Evolutionary conservation across 2,329 filamentous ascomycete species (phyloP).

Genomic region (Fusarium beomiforme): DNA sequence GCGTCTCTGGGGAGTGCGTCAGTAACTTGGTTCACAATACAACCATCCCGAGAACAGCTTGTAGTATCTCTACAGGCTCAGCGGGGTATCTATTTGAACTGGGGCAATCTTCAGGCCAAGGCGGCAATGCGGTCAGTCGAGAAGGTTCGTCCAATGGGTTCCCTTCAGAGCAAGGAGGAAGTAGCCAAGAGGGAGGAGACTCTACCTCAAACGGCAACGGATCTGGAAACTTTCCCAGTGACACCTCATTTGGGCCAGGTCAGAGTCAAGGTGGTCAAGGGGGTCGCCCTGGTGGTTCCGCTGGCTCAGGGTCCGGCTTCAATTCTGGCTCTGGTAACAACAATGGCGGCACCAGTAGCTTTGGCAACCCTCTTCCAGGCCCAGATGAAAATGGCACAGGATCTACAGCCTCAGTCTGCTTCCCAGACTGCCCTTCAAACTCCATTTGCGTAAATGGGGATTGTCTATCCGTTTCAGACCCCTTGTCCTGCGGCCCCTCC

Average conservation of each 20-base stretch:
- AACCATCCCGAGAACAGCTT: neutral
- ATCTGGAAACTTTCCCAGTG: neutral
- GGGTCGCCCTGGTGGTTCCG: neutral
- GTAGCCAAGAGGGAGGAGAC: neutral
- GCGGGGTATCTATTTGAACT: neutral
- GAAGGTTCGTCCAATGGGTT: neutral
- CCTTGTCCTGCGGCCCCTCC: conserved; percentile 3
- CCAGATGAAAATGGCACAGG: neutral
- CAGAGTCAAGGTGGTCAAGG: neutral
- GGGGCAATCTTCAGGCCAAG: neutral
- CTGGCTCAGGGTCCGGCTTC: neutral
- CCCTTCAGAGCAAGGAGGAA: neutral
- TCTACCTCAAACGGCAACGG: neutral
- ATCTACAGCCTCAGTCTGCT: neutral
- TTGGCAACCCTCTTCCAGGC: neutral
- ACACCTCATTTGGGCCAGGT: neutral
- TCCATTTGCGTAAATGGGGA: conserved; percentile 9
- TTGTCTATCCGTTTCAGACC: conserved; percentile 6
- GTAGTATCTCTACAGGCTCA: neutral
- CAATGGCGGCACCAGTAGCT: neutral
- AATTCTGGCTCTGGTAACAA: neutral
- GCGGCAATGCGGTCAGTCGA: neutral
- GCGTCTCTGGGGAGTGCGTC: conserved; percentile 21
- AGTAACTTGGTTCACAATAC: neutral
- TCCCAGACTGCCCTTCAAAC: neutral